Evolutionary conservation across 2,329 filamentous ascomycete species (phyloP), one percentile per base, ranked within the genome.

Genomic region (Cladophialophora psammophila): DNA sequence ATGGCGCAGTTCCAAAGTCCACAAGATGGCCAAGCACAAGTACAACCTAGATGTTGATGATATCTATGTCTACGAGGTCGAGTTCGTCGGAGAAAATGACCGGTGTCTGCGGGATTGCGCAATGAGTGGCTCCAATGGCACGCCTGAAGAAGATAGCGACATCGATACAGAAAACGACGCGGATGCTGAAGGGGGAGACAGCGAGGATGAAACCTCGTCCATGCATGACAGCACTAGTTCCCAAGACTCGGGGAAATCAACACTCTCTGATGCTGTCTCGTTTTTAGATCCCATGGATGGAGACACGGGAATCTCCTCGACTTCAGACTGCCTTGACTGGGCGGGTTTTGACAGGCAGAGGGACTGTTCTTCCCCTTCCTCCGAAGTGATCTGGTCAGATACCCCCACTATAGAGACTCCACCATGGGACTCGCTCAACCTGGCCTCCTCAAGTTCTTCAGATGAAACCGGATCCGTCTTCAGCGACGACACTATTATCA

Each of bases 381-480:
- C 15, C 5, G 8, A 26, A 50, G 45, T 10, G 45, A 12, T 42
- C 4, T 15, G n/a, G 6, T 13, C n/a, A 42, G 40, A 31, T 12
- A 0, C 3, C 45, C 18, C 13, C 13, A 1, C 3, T 26, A 7
- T 18, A 50, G 45, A 50, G 45, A 50, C 45, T 18, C 45, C 45
- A 50, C 45, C 9, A 5, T 31, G 18, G 18, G 18, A 26, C 5
- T 26, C 45, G 10, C 45, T 26, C 18, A 50, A 8, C 5, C 10
- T 50, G 45, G 18, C 20, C 45, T 50, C 20, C 45, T 50, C 45
- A 20, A 50, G 45, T 50, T 50, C 45, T 50, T 50, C 45, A 15
- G 45, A 12, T 20, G 45, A 50, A 0, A 26, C 9, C 3, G 18
- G 5, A 20, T 50, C 45, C 8, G 45, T 50, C 5, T 31, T 50